Evolutionary conservation across 164 flowering plant genomes (phyloP), one percentile per base, ranked within the genome.

Genomic region (Euptelea pleiosperma): DNA sequence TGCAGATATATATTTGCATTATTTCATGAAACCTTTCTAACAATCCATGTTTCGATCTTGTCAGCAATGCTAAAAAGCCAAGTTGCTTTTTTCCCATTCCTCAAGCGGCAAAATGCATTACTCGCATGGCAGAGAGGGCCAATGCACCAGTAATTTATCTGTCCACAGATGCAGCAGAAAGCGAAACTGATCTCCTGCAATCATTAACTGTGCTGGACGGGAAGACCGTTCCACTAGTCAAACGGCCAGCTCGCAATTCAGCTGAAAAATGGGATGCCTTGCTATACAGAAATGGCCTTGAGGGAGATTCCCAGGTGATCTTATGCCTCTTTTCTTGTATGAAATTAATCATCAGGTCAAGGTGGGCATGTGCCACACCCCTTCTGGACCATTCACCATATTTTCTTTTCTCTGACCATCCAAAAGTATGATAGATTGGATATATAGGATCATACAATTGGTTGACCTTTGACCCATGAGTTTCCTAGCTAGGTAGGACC

Each of bases 211-310:
- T 78, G 57, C 52, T 71, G 40, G 79, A 85, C 60, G 96, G 99
- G 39, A 89, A 85, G 69, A 35, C 65, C 52, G 79, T 94, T n/a
- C 96, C 96, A 12, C 86, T 94, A 33, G 81, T 94, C 66, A 83
- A 73, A 58, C 80, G 97, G 18, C 99, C 99, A 11, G 49, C 80
- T 61, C 90, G 86, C 49, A 81, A 78, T 63, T 76, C 88, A 29
- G 96, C 85, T 21, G 99, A 94, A 70, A 94, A 94, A 67, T 94
- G 99, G 99, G 98, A 94, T 82, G 90, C 93, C 58, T 75, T 86
- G 64, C 75, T 91, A 1, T 87, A 83, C 65, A 73, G 96, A 53
- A 84, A 85, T 60, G 75, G 75, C 19, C 65, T 93, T 25, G 81
- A 75, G 51, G 91, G 65, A 16, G 96, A 93, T 66, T 26, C 76